Evolutionary conservation across 208 protist species (phyloP).

Genomic region (Trypanosoma brucei): DNA sequence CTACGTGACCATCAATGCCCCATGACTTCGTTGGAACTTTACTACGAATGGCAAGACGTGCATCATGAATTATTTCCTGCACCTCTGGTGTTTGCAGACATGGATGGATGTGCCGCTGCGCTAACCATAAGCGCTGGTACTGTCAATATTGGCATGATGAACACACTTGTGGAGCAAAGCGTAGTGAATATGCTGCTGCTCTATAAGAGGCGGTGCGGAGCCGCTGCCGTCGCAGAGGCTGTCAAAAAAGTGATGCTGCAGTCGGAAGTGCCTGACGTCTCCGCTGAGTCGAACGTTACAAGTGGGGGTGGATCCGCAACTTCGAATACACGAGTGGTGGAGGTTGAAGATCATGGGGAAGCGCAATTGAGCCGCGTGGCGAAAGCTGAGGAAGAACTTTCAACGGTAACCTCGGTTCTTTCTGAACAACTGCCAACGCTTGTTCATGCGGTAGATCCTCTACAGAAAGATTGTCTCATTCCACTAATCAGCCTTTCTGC

Average conservation of each 20-base stretch:
- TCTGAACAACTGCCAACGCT: conserved; percentile 42
- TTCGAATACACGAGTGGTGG: no score
- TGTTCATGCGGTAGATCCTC: conserved; percentile 41
- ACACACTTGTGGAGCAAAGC: neutral
- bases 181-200: conserved; percentile 14
- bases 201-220: conserved; percentile 6
- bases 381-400: conserved; percentile 26
- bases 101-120: no score
- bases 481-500: conserved; percentile 48
- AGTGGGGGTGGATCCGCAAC: no score
- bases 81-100: neutral
- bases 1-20: conserved; percentile 25
- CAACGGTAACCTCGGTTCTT: conserved; percentile 28
- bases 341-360: no score
- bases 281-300: no score
- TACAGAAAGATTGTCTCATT: conserved; percentile 52
- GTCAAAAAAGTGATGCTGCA: conserved; percentile 2
- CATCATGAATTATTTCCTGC: conserved; percentile 8
- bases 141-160: no score
- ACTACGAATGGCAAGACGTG: conserved; percentile 23
- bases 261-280: no score
- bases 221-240: neutral
- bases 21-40: conserved; percentile 31
- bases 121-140: no score
- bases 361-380: neutral